These are phyloP conservation scores for Pleoardoris graminearum DNA, from an alignment of 2,329 filamentous ascomycete genomes.

Conservation along the genomic window DNA sequence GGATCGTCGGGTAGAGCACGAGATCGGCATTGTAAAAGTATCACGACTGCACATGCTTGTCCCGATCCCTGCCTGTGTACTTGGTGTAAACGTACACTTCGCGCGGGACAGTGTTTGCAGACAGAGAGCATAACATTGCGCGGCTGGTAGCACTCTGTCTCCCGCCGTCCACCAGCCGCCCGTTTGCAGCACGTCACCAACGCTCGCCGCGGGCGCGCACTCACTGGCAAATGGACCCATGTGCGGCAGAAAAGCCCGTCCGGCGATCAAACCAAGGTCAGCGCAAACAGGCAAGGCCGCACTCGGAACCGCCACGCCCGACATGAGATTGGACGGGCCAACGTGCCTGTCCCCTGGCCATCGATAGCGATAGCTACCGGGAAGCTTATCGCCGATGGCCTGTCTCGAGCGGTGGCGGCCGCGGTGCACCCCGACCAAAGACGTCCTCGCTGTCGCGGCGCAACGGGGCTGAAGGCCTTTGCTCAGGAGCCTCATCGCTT, in stretches of 20 bases:
- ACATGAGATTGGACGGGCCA: constrained; percentile 18
- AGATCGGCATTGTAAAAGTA: constrained; percentile 8
- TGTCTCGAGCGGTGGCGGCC: constrained; percentile 14
- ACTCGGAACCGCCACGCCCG: constrained; percentile 20
- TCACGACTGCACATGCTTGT: background rate
- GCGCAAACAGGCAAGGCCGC: constrained; percentile 24
- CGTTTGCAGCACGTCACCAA: constrained; percentile 26
- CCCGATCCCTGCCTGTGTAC: background rate
- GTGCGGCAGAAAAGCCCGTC: constrained; percentile 12
- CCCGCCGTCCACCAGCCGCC: background rate
- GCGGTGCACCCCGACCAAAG: constrained; percentile 29
- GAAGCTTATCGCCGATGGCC: constrained; percentile 15
- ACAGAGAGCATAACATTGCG: background rate
- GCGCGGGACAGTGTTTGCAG: background rate
- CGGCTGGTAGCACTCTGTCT: too few species aligned
- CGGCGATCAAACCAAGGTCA: constrained; percentile 36
- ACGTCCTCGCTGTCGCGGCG: constrained; percentile 20
- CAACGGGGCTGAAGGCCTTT: constrained; percentile 9
- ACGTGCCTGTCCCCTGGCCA: constrained; percentile 4
- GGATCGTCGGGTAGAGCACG: constrained; percentile 1
- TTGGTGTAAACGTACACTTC: background rate
- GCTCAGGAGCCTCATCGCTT: constrained; percentile 12
- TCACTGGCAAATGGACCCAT: constrained; percentile 1
- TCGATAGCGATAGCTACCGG: constrained; percentile 33
- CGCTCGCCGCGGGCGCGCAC: constrained; percentile 9